Evolutionary conservation across 1,284 basidiomycete genomes (phyloP), one percentile per base, ranked within the genome.

Genomic region (Marasmius fiardii): DNA sequence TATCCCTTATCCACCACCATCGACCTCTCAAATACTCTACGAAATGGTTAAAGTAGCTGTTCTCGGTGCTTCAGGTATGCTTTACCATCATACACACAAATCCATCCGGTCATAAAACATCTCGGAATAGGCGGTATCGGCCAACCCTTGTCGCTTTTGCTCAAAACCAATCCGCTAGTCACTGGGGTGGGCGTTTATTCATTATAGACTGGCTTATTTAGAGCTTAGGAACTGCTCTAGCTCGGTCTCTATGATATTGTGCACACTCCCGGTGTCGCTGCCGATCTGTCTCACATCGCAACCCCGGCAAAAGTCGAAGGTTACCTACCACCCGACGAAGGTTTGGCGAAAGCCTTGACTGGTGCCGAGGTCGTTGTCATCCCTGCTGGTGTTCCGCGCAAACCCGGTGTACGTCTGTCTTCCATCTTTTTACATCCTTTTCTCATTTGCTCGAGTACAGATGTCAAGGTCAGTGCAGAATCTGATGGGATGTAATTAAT

Each of bases 351-450:
- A 72, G 83, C 86, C 43, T 81, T 99, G 67, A 83, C 80, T 55
- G 93, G 89, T 58, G 93, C 94, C 45, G 86, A 98, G 63, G 70
- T 98, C 61, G 87, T 99, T 65, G 85, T 99, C 65, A 98, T 99
- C 71, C 96, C 96, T 60, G 96, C 96, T 64, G 96, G 96, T 75
- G 89, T 99, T 8, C 97, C 96, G 59, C 83, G 96, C 65, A 99
- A 99, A 77, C 93, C 93, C 66, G 93, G 93, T 58, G 90, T 92
- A 68, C 63, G 88, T 79, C 2, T 33, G 2, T 3, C 33, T 49
- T 33, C 60, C n/a, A 50, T 44, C 54, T 53, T 41, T 31, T 31
- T 31, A 12, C 47, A 31, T 2, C 8, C 12, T 16, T 16, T 4
- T 12, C 82, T 98, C 83, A 87, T 72, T 89, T 48, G 37, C 18